Conservation (phyloP, 169 alveolate species). For the Plasmodium cynomolgi region DNA sequence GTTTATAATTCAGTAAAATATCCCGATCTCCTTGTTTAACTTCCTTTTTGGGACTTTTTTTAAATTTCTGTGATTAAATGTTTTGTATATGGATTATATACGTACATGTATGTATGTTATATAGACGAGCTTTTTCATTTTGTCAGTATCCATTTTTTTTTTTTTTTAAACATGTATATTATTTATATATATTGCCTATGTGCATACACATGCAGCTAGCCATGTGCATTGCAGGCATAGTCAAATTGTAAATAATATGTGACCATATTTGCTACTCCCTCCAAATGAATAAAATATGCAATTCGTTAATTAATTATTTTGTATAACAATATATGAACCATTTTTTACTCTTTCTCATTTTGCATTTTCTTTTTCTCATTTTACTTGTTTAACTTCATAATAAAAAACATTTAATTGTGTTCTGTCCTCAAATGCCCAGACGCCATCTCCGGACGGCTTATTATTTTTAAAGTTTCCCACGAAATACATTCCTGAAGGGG, state of each 20-base stretch:
- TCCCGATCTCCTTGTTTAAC: not conserved
- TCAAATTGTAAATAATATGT: not conserved
- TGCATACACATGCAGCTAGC: not conserved
- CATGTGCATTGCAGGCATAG: not conserved
- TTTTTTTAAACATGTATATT: not conserved
- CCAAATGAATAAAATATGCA: not conserved
- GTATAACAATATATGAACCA: not conserved
- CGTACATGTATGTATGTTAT: not conserved
- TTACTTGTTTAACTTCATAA: constrained; percentile 24
- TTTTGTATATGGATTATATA: not conserved
- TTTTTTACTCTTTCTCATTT: not conserved
- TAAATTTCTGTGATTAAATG: constrained; percentile 36
- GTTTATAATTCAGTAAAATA: constrained; percentile 19
- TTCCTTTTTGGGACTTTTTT: constrained; percentile 7
- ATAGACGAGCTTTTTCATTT: constrained; percentile 1
- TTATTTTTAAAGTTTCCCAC: constrained; percentile 45
- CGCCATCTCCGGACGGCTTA: constrained; percentile 44
- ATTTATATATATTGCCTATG: not conserved
- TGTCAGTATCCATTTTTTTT: not conserved
- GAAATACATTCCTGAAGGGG: constrained; percentile 26
- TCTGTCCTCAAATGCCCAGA: constrained; percentile 39
- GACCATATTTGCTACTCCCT: not conserved
- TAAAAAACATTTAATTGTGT: constrained; percentile 59
- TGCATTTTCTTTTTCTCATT: not conserved
- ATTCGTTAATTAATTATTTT: not conserved